Base-by-base conservation (phyloP, 2,329 filamentous ascomycete species). In the Aspergillus sp. region DNA sequence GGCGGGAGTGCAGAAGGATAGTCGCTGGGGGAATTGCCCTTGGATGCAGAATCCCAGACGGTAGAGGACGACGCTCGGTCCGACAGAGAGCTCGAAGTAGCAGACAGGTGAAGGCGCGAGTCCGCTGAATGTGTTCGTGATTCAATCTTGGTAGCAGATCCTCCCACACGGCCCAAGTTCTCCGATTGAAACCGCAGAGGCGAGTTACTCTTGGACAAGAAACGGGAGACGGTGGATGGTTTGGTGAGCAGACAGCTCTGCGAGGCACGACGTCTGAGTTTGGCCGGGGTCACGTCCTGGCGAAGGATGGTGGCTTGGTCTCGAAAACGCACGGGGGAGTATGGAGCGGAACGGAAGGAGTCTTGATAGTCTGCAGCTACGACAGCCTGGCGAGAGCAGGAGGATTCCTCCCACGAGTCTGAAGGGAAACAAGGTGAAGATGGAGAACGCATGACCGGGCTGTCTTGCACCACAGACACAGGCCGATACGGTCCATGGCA, bases 151-250 rank as follows among this genome's bases (percentile, higher is more conserved):
- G 60, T 19, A 29, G 36, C 33, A 10, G 33, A 7, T 11, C 33
- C n/a, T 12, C 7, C 33, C 7, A 11, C 33, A 7, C 7, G 13
- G 12, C n/a, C 36, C 19, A 19, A 4, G 4, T 19, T 19, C 19
- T 19, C 19, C 19, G 19, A 19, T 5, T 76, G 76, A 11, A 80
- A 67, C 42, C 76, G 72, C 33, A 80, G 60, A 30, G 62, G 56
- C 5, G 55, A 56, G 46, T 53, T 67, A 39, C 59, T 60, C 43
- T 60, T 66, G 33, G 65, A 60, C 1, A 67, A 48, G 31, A 66
- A 64, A 7, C 64, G 63, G 35, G 65, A 64, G 29, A 64, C 58
- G 7, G 59, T 46, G 5, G 65, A 66, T 2, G 62, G 60, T 47
- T 58, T 61, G 13, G 62, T 59, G 19, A 60, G 50, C 6, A 67